A percentile compares a stretch with the other conserved stretches of the same genome.
Conservation (phyloP, 202 grass and related monocot species). For the Eragrostis tef region DNA sequence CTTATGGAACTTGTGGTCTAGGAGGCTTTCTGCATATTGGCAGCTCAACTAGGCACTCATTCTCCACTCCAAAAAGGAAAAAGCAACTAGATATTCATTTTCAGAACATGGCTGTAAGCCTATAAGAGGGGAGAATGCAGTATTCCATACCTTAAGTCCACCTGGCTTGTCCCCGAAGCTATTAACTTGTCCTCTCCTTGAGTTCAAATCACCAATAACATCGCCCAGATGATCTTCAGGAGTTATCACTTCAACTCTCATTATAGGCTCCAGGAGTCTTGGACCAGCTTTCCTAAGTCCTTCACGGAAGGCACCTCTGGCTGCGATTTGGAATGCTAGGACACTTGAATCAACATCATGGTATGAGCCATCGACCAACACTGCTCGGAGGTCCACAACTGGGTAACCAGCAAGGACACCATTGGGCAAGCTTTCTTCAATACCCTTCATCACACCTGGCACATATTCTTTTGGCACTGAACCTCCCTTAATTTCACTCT, state of each 20-base stretch:
- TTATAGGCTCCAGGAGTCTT: conserved; percentile 86
- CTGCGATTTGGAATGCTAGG: conserved; percentile 93
- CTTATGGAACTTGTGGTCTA: background rate
- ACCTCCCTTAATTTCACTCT: conserved; percentile 97
- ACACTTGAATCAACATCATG: conserved; percentile 99
- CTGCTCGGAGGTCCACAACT: conserved; percentile 82
- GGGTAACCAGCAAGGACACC: conserved; percentile 95
- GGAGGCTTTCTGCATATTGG: background rate
- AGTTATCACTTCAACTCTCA: conserved; percentile 96
- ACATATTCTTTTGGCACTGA: conserved; percentile 93
- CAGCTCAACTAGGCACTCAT: background rate
- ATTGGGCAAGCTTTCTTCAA: conserved; percentile 92
- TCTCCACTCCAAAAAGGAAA: too few species aligned
- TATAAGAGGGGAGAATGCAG: conserved; percentile 30
- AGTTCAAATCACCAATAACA: conserved; percentile 99
- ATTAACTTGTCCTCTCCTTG: conserved; percentile 91
- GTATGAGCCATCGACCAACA: conserved; percentile 90
- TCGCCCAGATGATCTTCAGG: conserved; percentile 98
- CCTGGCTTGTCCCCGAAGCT: conserved; percentile 93
- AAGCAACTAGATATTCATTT: too few species aligned
- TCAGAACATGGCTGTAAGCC: background rate
- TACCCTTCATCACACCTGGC: conserved; percentile 92
- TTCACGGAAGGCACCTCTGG: conserved; percentile 92
- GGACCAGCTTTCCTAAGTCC: conserved; percentile 89
- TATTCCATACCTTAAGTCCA: conserved; percentile 81